Evolutionary conservation across 2,329 filamentous ascomycete species (phyloP).

Genomic region (Aurifilum marmelostoma): DNA sequence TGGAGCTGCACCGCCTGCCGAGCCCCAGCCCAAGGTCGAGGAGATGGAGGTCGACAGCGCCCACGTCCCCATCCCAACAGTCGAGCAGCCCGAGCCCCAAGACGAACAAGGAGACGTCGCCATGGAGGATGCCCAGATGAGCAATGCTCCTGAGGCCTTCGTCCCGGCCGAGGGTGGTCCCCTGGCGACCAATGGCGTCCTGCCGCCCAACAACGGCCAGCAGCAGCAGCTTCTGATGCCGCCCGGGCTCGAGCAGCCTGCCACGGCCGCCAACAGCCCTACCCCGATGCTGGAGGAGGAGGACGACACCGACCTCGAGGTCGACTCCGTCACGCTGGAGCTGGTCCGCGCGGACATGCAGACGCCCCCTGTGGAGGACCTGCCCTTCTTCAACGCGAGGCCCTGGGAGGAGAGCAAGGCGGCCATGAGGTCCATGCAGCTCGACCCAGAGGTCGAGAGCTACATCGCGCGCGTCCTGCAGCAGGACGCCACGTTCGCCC

Average conservation of each 20-base stretch:
- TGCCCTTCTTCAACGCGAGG: slow-evolving; percentile 51
- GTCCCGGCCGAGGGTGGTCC: slow-evolving; percentile 16
- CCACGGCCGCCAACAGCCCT: slow-evolving; percentile 46
- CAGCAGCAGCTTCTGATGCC: slow-evolving; percentile 27
- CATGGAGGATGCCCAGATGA: slow-evolving; percentile 41
- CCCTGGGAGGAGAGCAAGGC: slow-evolving; percentile 53
- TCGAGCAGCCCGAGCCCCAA: slow-evolving; percentile 32
- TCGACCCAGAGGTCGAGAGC: slow-evolving; percentile 44
- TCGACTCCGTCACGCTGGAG: slow-evolving; percentile 54
- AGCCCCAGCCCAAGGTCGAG: slow-evolving; percentile 44
- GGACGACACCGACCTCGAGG: slow-evolving; percentile 58
- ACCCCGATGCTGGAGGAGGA: slow-evolving; percentile 56
- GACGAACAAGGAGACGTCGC: slow-evolving; percentile 38
- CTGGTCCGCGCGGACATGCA: slow-evolving; percentile 54
- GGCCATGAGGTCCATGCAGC: slow-evolving; percentile 48
- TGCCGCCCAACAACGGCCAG: slow-evolving; percentile 14
- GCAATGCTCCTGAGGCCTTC: slow-evolving; percentile 13
- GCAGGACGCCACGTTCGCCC: slow-evolving; percentile 44
- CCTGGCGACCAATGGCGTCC: background rate
- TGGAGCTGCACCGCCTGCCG: slow-evolving; percentile 8
- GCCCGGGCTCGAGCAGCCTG: slow-evolving; percentile 29
- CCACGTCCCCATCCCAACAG: slow-evolving; percentile 34
- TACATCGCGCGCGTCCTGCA: slow-evolving; percentile 53
- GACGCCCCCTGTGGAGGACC: slow-evolving; percentile 58
- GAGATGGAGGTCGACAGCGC: slow-evolving; percentile 46